Evolutionary conservation across 1,139 yeast genomes (phyloP).

Genomic region (Nematodospora anomalae): DNA sequence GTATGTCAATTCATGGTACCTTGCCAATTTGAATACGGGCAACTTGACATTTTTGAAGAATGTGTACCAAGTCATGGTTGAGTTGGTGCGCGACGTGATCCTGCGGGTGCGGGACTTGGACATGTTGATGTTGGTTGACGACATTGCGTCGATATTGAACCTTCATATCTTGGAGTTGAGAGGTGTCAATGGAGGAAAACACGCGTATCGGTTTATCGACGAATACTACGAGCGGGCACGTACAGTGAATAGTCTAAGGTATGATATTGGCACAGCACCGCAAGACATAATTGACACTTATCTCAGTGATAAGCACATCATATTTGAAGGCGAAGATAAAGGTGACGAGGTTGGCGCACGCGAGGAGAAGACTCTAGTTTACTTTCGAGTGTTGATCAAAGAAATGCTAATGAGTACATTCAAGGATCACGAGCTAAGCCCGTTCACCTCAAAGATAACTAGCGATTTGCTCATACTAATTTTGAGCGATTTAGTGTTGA

Average conservation of each 20-base stretch:
- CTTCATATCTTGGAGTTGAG: slow-evolving; percentile 27
- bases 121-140: slow-evolving; percentile 22
- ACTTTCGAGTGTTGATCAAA: slow-evolving; percentile 27
- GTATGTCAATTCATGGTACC: slow-evolving; percentile 43
- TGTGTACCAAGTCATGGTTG: slow-evolving; percentile 34
- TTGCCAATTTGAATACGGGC: slow-evolving; percentile 38
- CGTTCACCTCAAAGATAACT: slow-evolving; percentile 31
- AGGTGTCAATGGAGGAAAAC: slow-evolving; percentile 13
- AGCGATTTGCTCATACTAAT: slow-evolving; percentile 28
- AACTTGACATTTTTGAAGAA: slow-evolving; percentile 33
- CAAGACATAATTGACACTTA: slow-evolving; percentile 16
- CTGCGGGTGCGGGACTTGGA: slow-evolving; percentile 20
- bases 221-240: slow-evolving; percentile 12
- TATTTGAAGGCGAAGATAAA: slow-evolving; percentile 15
- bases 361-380: slow-evolving; percentile 14
- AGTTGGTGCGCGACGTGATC: slow-evolving; percentile 27
- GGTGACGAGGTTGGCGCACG: slow-evolving; percentile 1
- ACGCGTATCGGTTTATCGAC: slow-evolving; percentile 18
- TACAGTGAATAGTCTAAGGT: slow-evolving; percentile 13
- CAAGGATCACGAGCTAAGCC: slow-evolving; percentile 13
- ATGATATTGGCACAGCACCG: slow-evolving; percentile 6
- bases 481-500: slow-evolving; percentile 37
- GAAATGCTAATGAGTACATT: slow-evolving; percentile 25
- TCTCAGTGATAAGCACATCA: slow-evolving; percentile 19
- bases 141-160: slow-evolving; percentile 26